Base-by-base conservation (phyloP, 257 asterid species). In the Solanum dulcamara region DNA sequence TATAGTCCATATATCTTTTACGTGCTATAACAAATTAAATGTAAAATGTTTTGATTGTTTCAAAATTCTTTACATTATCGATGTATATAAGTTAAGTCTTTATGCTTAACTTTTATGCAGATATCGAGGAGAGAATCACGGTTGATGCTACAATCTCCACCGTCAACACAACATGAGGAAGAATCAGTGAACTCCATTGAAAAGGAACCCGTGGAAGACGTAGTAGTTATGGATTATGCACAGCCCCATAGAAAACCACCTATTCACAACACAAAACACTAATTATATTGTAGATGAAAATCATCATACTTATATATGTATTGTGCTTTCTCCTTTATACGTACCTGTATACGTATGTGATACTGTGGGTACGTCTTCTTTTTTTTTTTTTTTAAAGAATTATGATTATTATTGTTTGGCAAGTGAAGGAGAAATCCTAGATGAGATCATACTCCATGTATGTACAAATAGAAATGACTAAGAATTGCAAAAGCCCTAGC, bases 211-310 rank as follows among this genome's bases (percentile, higher is more conserved):
- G 84, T 83, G 35, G 94, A 92, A 66, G 96, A 93, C 15, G 80
- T 86, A 6, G 94, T 57, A 2, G 94, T 90, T 38, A 92, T 93
- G 96, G 98, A 95, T 74, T 95, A 95, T 15, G 97, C 97, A 24
- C 96, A 90, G 83, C 97, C 98, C 80, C 98, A 92, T 84, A 94
- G 98, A 71, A 95, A 92, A 85, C 96, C 97, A 67, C 98, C 98
- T 44, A 93, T 95, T 84, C 97, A 95, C 86, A 95, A 95, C 91
- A 87, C 24, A 53, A 87, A 87, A 42, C 94, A 95, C 85, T 94
- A 88, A 88, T 35, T 77, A 18, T 8, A 38, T 30, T 24, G 17
- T 22, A 66, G 37, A 28, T 68, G 70, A 81, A 50, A 22, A 53
- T 14, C 37, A 32, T 53, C 53, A 51, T 55, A 80, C 42, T 9